Evolutionary conservation across 345 rosid species (phyloP), one percentile per base, ranked within the genome.

Genomic region (Bretschneidera sinensis): DNA sequence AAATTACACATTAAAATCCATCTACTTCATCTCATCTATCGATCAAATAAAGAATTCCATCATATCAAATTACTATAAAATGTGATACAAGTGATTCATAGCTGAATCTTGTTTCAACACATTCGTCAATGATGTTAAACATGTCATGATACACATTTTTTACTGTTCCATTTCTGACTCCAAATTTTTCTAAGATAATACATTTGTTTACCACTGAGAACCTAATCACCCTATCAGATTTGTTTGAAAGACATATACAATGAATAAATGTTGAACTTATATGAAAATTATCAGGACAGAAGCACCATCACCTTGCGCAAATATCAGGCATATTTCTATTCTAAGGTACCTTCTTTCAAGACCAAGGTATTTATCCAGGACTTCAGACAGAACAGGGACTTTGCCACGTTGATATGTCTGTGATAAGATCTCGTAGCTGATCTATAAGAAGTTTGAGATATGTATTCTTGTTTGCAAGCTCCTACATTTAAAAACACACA

Each of bases 401-500:
- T 78, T 94, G 96, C 96, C 96, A 94, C 15, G 95, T 91, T 4
- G 96, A 81, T 64, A 88, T 75, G 73, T 91, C 96, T 0, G 76
- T 70, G 3, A 91, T 83, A 55, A 94, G 91, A 47, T 83, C 82
- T 39, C 92, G 83, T 55, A 85, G 63, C 62, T 86, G 89, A 76
- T 91, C 91, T n/a, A 88, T 86, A 54, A 91, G 91, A 64, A 76
- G 80, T 78, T 91, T 91, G 55, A 94, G 63, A 63, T 74, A 62
- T 21, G 56, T 69, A 62, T 95, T 95, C 87, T 91, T 95, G 71
- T 77, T 74, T 20, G 74, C 89, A 74, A 95, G 81, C 71, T 85
- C 96, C 99, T 94, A 66, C 63, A 73, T 39, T 45, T 25, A 54
- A 22, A 13, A 59, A 43, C 11, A 39, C 45, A 31, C 45, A 39